Evolutionary conservation across 2,329 filamentous ascomycete genomes (phyloP).

Genomic region (Microdochium bolleyi): DNA sequence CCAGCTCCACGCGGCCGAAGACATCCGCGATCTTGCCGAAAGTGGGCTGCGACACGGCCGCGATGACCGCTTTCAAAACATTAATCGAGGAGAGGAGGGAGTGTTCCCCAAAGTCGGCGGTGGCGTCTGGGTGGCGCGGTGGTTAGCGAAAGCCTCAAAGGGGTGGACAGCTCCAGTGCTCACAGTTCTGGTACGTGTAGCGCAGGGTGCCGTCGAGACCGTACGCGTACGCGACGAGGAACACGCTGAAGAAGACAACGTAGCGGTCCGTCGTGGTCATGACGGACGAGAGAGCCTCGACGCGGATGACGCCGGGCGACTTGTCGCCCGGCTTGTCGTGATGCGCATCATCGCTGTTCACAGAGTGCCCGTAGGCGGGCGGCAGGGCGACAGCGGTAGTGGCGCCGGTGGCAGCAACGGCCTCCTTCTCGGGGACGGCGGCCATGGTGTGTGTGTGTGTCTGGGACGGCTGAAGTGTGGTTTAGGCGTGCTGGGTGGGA

Average conservation of each 20-base stretch:
- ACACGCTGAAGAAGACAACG: constrained; percentile 47
- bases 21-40: constrained; percentile 56
- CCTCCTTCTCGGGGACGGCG: background rate
- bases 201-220: constrained; percentile 46
- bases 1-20: constrained; percentile 52
- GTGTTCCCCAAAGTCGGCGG: constrained; percentile 40
- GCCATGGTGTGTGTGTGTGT: no score
- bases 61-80: constrained; percentile 49
- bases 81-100: constrained; percentile 51
- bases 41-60: constrained; percentile 48
- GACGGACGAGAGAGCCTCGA: background rate
- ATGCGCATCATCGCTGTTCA: background rate
- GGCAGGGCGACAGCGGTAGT: background rate
- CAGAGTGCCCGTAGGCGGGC: background rate
- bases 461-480: no score
- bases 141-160: no score
- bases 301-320: background rate
- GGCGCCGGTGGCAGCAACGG: background rate
- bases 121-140: no score
- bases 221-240: constrained; percentile 53
- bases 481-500: no score
- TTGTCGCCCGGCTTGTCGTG: background rate
- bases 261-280: background rate
- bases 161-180: no score
- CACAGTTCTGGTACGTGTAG: constrained; percentile 44